Conservation (phyloP, 495 filamentous ascomycete species). For the Aspergillus campestris region DNA sequence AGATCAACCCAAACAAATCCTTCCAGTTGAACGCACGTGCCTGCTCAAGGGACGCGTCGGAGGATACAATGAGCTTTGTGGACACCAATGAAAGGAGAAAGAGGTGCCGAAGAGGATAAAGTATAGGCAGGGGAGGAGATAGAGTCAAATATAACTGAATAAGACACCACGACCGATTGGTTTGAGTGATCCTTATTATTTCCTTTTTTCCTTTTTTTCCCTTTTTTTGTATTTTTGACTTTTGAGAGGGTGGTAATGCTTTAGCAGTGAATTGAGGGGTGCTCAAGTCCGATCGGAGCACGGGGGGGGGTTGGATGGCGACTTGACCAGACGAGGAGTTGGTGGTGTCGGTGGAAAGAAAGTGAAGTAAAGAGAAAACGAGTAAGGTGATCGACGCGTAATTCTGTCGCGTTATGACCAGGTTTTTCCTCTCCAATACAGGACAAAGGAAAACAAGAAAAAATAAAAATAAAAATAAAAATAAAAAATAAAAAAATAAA, state of each 20-base stretch:
- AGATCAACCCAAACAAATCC: constrained; percentile 14
- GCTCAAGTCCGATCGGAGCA: no score
- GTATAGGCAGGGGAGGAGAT: constrained; percentile 8
- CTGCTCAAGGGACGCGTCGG: constrained; percentile 20
- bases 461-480: not conserved
- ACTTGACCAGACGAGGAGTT: no score
- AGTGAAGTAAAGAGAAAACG: constrained; percentile 12
- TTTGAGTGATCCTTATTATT: constrained; percentile 6
- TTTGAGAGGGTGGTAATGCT: not conserved
- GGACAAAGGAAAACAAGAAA: not conserved
- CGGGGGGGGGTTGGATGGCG: no score
- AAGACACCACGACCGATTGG: constrained; percentile 9
- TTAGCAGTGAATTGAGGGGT: no score
- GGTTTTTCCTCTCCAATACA: not conserved
- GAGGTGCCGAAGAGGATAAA: constrained; percentile 9
- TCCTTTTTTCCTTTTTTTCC: constrained; percentile 1
- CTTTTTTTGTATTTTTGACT: not conserved
- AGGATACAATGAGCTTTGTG: constrained; percentile 24
- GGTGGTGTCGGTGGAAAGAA: no score
- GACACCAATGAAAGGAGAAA: constrained; percentile 8
- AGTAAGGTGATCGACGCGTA: constrained; percentile 12
- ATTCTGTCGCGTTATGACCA: constrained; percentile 10
- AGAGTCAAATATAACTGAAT: constrained; percentile 6
- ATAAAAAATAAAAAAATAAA: not conserved
- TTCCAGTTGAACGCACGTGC: constrained; percentile 18